Evolutionary conservation across 768 basidiomycete genomes (phyloP).

Genomic region (Psilocybe subaeruginosa): DNA sequence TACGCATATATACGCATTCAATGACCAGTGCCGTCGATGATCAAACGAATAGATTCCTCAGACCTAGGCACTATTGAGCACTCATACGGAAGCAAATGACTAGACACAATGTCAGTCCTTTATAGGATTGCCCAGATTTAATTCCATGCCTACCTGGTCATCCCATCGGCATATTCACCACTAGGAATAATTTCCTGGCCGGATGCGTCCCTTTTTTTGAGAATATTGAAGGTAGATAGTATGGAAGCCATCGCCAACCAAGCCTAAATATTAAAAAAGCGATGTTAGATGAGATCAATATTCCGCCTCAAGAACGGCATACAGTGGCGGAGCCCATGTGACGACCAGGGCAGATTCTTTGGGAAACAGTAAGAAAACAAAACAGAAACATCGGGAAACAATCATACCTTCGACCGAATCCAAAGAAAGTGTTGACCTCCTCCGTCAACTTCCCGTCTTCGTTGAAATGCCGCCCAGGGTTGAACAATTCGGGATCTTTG

Average conservation of each 20-base stretch:
- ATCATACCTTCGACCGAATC: conserved; percentile 31
- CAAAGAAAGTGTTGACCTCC: conserved; percentile 23
- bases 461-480: conserved; percentile 36
- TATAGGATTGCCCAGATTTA: not conserved
- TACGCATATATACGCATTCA: too few species aligned
- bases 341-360: conserved; percentile 20
- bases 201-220: conserved; percentile 14
- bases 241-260: conserved; percentile 16
- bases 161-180: conserved; percentile 12
- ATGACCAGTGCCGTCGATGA: not conserved
- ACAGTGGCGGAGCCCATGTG: conserved; percentile 20
- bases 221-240: conserved; percentile 12
- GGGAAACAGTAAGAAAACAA: not conserved
- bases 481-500: conserved; percentile 34
- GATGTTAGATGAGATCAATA: not conserved
- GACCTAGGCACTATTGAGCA: conserved; percentile 10
- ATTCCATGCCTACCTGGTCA: conserved; percentile 4
- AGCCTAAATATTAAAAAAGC: not conserved
- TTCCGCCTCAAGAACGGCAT: not conserved
- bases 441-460: conserved; percentile 21
- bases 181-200: conserved; percentile 14
- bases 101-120: not conserved
- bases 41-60: not conserved
- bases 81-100: conserved; percentile 5
- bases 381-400: not conserved